These are phyloP conservation scores for Senecio squalidus DNA, from an alignment of 140 eudicot species.

Conservation along the genomic window DNA sequence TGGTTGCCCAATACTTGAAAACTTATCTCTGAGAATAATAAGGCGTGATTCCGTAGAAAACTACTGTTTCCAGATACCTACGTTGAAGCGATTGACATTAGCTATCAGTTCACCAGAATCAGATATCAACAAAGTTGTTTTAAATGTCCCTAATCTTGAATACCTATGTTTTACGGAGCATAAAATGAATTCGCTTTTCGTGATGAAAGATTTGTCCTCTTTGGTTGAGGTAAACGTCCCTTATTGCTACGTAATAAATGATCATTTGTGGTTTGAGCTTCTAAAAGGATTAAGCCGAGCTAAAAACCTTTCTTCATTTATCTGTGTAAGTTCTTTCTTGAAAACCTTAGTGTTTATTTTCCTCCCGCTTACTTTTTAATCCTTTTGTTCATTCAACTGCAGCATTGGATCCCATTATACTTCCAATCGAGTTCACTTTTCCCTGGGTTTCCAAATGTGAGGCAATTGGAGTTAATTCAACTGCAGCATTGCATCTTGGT, in stretches of 20 bases:
- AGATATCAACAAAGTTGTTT: not conserved
- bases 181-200: not conserved
- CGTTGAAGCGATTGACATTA: not conserved
- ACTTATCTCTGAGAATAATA: not conserved
- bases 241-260: not conserved
- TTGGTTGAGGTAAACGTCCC: not conserved
- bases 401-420: not conserved
- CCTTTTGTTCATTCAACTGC: not conserved
- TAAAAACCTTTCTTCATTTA: not conserved
- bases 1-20: not conserved
- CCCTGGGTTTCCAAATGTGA: not conserved
- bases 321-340: not conserved
- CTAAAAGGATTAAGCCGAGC: constrained; percentile 1
- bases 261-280: not conserved
- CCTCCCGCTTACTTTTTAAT: not conserved
- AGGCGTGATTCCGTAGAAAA: not conserved
- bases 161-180: not conserved
- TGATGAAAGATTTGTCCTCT: not conserved
- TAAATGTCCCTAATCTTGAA: not conserved
- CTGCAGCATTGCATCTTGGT: no score
- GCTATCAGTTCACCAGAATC: not conserved
- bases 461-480: constrained; percentile 3
- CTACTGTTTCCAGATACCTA: not conserved
- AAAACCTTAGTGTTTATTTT: not conserved
- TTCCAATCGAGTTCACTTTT: not conserved